Percentiles rank a stretch among this genome's conserved stretches.
Conservation (phyloP, 169 alveolate species). For the Eimeria falciformis region DNA sequence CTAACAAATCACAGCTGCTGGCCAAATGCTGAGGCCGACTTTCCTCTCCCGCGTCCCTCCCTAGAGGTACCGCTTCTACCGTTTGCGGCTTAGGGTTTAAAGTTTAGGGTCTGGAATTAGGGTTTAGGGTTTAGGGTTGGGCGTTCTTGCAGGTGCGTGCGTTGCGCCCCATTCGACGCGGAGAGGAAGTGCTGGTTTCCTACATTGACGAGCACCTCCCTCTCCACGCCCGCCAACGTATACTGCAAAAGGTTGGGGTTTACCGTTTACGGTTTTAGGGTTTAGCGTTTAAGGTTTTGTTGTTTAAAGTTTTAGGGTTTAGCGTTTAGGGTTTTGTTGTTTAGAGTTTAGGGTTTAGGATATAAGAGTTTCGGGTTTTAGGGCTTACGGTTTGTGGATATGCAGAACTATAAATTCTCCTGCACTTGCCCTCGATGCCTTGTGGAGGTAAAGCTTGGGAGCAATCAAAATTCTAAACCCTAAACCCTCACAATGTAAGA, state of each 20-base stretch:
- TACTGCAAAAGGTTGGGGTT: conserved; percentile 67
- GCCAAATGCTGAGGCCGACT: conserved; percentile 79
- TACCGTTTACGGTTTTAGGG: conserved; percentile 13
- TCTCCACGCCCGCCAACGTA: conserved; percentile 71
- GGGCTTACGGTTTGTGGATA: background rate
- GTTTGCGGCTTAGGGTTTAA: background rate
- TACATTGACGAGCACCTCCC: conserved; percentile 83
- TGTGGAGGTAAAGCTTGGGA: conserved; percentile 72
- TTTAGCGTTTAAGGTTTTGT: background rate
- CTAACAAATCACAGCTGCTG: conserved; percentile 80
- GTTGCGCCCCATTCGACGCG: conserved; percentile 77
- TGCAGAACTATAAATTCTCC: conserved; percentile 73
- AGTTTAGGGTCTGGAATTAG: background rate
- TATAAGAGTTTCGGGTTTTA: background rate
- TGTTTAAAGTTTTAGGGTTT: background rate
- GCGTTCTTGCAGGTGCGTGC: conserved; percentile 76
- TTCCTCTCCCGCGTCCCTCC: conserved; percentile 1
- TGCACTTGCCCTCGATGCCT: conserved; percentile 71
- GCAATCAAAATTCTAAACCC: background rate
- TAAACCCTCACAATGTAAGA: background rate
- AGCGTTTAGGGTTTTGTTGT: background rate
- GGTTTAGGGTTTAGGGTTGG: background rate
- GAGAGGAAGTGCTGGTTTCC: conserved; percentile 80
- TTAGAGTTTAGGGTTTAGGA: background rate
- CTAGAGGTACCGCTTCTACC: background rate